Conservation (phyloP, 305 asterid species). For the Solanum hybrid region DNA sequence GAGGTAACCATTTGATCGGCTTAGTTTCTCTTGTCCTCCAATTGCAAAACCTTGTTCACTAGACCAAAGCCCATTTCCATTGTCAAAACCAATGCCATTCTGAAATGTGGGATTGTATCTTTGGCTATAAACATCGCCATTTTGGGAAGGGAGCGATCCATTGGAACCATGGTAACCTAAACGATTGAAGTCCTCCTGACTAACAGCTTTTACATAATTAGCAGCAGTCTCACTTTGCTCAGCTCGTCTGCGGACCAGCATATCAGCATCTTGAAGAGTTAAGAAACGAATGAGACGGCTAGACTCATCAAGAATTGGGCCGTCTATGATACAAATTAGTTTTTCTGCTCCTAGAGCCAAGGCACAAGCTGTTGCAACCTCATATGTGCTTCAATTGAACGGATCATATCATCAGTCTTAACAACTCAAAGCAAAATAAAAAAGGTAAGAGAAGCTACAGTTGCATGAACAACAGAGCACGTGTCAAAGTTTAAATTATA, state of each 20-base stretch:
- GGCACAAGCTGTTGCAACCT: constrained; percentile 97
- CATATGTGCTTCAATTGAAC: constrained; percentile 73
- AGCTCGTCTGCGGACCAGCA: constrained; percentile 70
- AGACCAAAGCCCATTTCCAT: constrained; percentile 81
- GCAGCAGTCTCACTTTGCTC: constrained; percentile 92
- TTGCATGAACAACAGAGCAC: not conserved
- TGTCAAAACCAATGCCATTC: constrained; percentile 94
- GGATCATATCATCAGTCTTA: constrained; percentile 1
- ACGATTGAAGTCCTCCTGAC: constrained; percentile 38
- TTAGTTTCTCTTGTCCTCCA: constrained; percentile 92
- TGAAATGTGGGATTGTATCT: constrained; percentile 57
- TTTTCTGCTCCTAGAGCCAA: constrained; percentile 94
- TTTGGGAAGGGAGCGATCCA: constrained; percentile 20
- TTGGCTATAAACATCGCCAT: constrained; percentile 32
- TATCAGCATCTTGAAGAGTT: constrained; percentile 89
- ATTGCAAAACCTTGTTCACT: constrained; percentile 90
- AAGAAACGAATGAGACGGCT: constrained; percentile 75
- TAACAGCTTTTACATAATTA: constrained; percentile 83
- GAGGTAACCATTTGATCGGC: constrained; percentile 70
- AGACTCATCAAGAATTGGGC: constrained; percentile 74
- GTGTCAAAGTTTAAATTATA: not conserved
- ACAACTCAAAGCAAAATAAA: not conserved
- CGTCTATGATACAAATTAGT: constrained; percentile 89
- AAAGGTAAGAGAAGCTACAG: not conserved
- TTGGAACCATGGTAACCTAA: constrained; percentile 26